Percentiles rank a stretch among this genome's conserved stretches.
Evolutionary conservation across 352 stramenopile species (phyloP).

Genomic region (Phytophthora pluvialis): DNA sequence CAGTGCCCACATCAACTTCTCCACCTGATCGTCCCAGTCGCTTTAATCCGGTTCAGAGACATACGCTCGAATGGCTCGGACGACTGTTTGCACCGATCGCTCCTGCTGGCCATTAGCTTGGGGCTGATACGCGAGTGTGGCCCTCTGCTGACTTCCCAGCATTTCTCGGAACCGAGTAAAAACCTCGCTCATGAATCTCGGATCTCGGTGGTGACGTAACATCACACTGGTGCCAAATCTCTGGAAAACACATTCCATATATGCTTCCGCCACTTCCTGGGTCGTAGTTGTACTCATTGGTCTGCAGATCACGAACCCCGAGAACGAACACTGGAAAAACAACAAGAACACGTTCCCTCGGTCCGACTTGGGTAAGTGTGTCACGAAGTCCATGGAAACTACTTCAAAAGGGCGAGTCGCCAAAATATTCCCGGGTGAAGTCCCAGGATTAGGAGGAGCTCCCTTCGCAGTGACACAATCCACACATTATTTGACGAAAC

Average conservation of each 20-base stretch:
- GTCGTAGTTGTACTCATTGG: background rate
- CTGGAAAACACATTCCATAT: background rate
- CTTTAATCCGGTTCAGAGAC: background rate
- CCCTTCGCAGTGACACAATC: background rate
- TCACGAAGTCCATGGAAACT: background rate
- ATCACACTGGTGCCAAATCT: background rate
- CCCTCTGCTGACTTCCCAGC: background rate
- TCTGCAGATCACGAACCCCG: background rate
- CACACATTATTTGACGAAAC: background rate
- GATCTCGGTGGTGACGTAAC: background rate
- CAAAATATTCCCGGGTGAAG: background rate
- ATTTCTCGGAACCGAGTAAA: background rate
- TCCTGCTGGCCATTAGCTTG: conserved; percentile 1
- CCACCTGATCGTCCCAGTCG: conserved; percentile 3
- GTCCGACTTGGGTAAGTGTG: background rate
- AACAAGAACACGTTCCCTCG: background rate
- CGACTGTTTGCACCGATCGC: background rate
- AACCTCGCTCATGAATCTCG: background rate
- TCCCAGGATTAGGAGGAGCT: background rate
- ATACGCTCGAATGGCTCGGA: conserved; percentile 1
- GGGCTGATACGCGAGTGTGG: background rate
- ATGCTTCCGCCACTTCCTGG: background rate
- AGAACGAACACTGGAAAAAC: background rate
- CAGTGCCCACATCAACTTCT: conserved; percentile 3
- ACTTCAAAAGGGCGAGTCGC: background rate